Evolutionary conservation across 257 asterid genomes (phyloP), one percentile per base, ranked within the genome.

Genomic region (Prunella vulgaris): DNA sequence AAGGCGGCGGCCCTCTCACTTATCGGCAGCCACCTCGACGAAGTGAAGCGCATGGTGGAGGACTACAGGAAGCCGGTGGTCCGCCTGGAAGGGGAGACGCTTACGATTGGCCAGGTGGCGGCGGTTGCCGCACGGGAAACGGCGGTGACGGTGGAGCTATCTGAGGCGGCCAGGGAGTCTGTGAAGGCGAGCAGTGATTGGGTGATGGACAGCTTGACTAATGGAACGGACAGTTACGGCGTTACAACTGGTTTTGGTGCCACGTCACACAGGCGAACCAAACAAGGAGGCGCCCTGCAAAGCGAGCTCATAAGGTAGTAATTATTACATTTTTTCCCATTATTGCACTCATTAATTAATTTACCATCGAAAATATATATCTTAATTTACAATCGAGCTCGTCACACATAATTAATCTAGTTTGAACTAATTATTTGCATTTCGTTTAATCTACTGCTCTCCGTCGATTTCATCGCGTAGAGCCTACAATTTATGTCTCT

Each of bases 1-100:
- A 57, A 33, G 12, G 18, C 20, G 60, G 83, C 78, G 64, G 83
- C 83, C 22, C 80, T 32, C 69, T 15, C 75, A 1, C 64, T 74
- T 0, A 9, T 7, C 32, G 77, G 83, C 22, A 79, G 78, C 78
- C 83, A 79, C 80, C 80, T 75, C 1, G 83, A 79, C 0, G 83
- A 79, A 42, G 80, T 79, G 69, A 79, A 75, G 77, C 71, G 74
- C 59, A 78, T 78, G 83, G 79, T 78, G 74, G 83, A 12, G 83
- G 83, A 78, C 42, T 74, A 69, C 24, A 68, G 79, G 72, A 74
- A 28, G 77, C 21, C 64, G 72, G 67, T 24, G 64, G 79, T 78
- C 14, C 74, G 79, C 28, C 72, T 78, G 0, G 83, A 79, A 14
- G 83, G 83, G 0, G 66, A 74, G 79, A 65, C 77, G 71, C 79